These are phyloP conservation scores for Cicer pinnatifidum DNA, from an alignment of 306 rosid species.

Conservation along the genomic window DNA sequence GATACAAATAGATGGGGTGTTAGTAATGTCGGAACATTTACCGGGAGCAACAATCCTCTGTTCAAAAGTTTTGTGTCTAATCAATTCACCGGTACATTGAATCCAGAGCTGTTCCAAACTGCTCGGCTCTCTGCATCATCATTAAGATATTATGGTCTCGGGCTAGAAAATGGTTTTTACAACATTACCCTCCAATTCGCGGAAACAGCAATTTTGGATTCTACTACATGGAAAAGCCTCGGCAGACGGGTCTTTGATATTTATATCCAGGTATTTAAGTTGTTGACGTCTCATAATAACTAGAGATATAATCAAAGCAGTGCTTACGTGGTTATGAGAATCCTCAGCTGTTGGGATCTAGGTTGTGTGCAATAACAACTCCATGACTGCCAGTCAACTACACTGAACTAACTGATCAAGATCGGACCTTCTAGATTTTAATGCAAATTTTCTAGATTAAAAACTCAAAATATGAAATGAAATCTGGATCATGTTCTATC, in stretches of 20 bases:
- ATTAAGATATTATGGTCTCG: slow-evolving; percentile 76
- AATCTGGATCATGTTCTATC: too few relatives aligned
- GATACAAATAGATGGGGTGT: slow-evolving; percentile 65
- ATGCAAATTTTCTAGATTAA: too few relatives aligned
- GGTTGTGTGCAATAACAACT: too few relatives aligned
- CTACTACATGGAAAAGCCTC: slow-evolving; percentile 62
- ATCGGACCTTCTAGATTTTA: too few relatives aligned
- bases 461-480: too few relatives aligned
- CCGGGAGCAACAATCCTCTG: slow-evolving; percentile 30
- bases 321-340: not conserved
- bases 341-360: not conserved
- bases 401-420: too few relatives aligned
- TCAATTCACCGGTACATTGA: slow-evolving; percentile 54
- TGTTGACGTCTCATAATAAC: not conserved
- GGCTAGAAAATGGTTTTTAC: slow-evolving; percentile 72
- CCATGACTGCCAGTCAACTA: too few relatives aligned
- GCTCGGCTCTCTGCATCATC: slow-evolving; percentile 79
- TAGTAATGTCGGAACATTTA: slow-evolving; percentile 71
- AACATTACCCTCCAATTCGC: slow-evolving; percentile 70
- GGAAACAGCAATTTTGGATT: slow-evolving; percentile 54
- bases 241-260: slow-evolving; percentile 78
- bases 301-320: not conserved
- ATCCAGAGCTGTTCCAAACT: slow-evolving; percentile 68
- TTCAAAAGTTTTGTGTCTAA: slow-evolving; percentile 44
- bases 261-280: slow-evolving; percentile 67